Percentiles rank a stretch among this genome's conserved stretches.
Evolutionary conservation across 2,329 filamentous ascomycete species (phyloP).

Genomic region (Botrytis squamosa): DNA sequence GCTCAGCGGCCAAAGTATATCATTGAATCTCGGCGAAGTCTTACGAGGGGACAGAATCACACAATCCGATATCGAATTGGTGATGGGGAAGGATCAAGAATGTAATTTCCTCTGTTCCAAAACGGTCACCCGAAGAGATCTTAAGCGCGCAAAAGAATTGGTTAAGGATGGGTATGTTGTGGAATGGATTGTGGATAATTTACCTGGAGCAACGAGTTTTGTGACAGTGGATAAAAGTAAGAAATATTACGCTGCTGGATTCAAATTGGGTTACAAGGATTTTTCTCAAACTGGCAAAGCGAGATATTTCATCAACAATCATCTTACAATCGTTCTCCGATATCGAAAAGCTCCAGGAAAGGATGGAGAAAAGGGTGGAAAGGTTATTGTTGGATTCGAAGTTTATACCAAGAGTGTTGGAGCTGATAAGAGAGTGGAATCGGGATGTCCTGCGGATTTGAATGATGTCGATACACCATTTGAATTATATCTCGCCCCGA

Average conservation of each 20-base stretch:
- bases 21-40: slow-evolving; percentile 83
- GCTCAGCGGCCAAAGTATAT: slow-evolving; percentile 73
- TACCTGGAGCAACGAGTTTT: slow-evolving; percentile 85
- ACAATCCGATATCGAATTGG: slow-evolving; percentile 78
- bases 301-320: slow-evolving; percentile 79
- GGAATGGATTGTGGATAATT: slow-evolving; percentile 91
- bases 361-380: slow-evolving; percentile 68
- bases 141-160: slow-evolving; percentile 68
- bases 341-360: slow-evolving; percentile 70
- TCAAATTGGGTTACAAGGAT: slow-evolving; percentile 81
- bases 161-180: slow-evolving; percentile 79
- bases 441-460: slow-evolving; percentile 67
- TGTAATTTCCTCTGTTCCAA: slow-evolving; percentile 72
- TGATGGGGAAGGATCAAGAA: slow-evolving; percentile 72
- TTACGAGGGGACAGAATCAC: slow-evolving; percentile 83
- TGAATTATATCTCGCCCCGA: slow-evolving; percentile 65
- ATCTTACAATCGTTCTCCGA: slow-evolving; percentile 80
- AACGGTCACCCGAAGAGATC: slow-evolving; percentile 60
- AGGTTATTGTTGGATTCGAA: slow-evolving; percentile 85
- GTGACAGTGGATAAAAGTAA: slow-evolving; percentile 79
- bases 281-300: slow-evolving; percentile 57
- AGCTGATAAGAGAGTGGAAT: slow-evolving; percentile 54
- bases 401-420: slow-evolving; percentile 84
- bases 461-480: slow-evolving; percentile 62
- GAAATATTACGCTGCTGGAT: slow-evolving; percentile 88